Base-by-base conservation (phyloP, 2,329 filamentous ascomycete species). In the Monilinia aucupariae region DNA sequence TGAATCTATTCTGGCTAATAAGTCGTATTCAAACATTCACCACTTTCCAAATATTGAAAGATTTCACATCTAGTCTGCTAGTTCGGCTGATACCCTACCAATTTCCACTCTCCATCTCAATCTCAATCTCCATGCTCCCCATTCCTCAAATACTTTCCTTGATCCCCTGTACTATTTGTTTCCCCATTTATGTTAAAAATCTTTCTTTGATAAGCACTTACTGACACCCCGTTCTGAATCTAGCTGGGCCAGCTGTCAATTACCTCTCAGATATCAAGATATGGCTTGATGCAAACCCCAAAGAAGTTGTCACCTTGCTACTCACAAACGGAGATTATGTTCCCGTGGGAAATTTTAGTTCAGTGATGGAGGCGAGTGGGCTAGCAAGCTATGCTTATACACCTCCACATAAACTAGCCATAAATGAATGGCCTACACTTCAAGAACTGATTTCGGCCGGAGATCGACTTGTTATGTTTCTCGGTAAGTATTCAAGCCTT, bases 381-480 rank as follows among this genome's bases (percentile, higher is more conserved):
- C 59, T 74, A 2, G 48, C 58, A 22, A 66, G 59, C 32, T 71
- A 73, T 49, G 71, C 71, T 6, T 74, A 70, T 60, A 67, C 67
- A 37, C 72, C 72, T n/a, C 51, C 64, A 0, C 66, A 62, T 50
- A 64, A 68, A n/a, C 60, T 81, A 49, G 69, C 71, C n/a, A 69
- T 80, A 41, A 70, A 81, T 58, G 81, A 81, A 68, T 80, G 91
- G 90, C 89, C 89, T 74, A 92, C 89, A 0, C 78, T 92, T 17
- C 80, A 85, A 69, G 74, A 81, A 22, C 75, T 93, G 64, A 89
- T 92, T 68, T 76, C 81, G 30, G 77, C 79, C 45, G 80, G 81
- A 53, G 88, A 81, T 10, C 81, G 89, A 20, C 78, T 93, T 1
- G 75, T 92, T 53, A 84, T 87, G 30, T 92, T 92, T 67, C 84